Base-by-base conservation (phyloP, 495 filamentous ascomycete species). In the Penicillium cataractarum region DNA sequence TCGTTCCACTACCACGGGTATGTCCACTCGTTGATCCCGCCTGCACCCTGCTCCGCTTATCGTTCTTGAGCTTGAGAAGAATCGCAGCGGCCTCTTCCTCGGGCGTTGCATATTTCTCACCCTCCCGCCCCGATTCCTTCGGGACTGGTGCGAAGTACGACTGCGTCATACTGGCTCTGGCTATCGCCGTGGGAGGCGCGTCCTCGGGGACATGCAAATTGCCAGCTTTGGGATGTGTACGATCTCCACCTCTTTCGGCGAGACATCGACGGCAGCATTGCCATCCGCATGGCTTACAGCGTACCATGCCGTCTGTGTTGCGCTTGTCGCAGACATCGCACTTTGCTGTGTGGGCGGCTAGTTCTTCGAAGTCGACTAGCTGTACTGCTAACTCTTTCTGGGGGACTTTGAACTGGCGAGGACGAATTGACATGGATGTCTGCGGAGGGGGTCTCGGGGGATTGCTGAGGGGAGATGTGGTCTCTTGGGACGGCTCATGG, bases 281-380 rank as follows among this genome's bases (percentile, higher is more conserved):
- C 71, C 76, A 80, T 17, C 70, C 71, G 54, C 83, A 85, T 0
- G 57, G 61, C 10, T 53, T 64, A 65, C 83, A 85, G 8, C 80
- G 76, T 12, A 72, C 69, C 71, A 85, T 80, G 17, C 74, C 79
- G 12, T 61, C 54, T 8, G 40, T 69, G 55, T 85, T 84, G 6
- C 81, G 75, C 12, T 62, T 64, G 50, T 78, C 72, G 65, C 83
- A 85, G 1, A 73, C 15, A 33, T 85, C 83, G 57, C 83, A 85
- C 64, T 83, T 84, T 1, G 80, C 82, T 0, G 82, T 84, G 58
- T 78, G 76, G 6, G 79, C 76, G 1, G 58, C 64, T 19, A 83
- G 71, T 22, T 72, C 61, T 2, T 61, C 53, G 62, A 80, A 80
- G 3, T 63, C n/a, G 4, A 65, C 66, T 51, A 22, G n/a, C 51